These are phyloP conservation scores for Aspergillus saccharolyticus DNA, from an alignment of 495 filamentous ascomycete genomes.

Conservation along the genomic window DNA sequence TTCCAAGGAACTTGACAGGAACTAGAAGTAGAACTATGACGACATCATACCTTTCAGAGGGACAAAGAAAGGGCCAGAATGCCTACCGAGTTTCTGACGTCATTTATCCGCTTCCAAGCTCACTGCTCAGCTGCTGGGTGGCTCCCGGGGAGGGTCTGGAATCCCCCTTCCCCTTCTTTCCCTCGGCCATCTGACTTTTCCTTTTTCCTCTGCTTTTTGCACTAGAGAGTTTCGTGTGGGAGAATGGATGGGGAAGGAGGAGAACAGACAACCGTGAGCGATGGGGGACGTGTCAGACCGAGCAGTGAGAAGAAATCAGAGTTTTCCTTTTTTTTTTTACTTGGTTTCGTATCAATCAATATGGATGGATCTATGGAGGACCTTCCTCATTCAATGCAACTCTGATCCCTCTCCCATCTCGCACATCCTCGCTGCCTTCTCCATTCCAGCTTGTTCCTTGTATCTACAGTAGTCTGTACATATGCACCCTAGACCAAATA, in stretches of 20 bases:
- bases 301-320: neutral
- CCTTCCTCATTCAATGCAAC: neutral
- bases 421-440: neutral
- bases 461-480: neutral
- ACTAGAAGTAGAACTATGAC: neutral
- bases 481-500: neutral
- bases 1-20: slow-evolving; percentile 4
- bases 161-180: neutral
- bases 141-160: neutral
- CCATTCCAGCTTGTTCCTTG: neutral
- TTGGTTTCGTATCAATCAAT: no score
- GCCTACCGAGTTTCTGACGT: neutral
- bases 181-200: neutral
- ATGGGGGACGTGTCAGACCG: neutral
- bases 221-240: no score
- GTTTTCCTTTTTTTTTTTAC: no score
- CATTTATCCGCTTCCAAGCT: neutral
- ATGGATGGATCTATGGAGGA: neutral
- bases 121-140: neutral
- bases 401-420: neutral
- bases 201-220: neutral
- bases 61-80: no score
- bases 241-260: neutral
- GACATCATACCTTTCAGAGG: neutral
- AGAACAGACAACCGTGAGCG: neutral